Base-by-base conservation (phyloP, 2,329 filamentous ascomycete species). In the Geosmithia putterillii region DNA sequence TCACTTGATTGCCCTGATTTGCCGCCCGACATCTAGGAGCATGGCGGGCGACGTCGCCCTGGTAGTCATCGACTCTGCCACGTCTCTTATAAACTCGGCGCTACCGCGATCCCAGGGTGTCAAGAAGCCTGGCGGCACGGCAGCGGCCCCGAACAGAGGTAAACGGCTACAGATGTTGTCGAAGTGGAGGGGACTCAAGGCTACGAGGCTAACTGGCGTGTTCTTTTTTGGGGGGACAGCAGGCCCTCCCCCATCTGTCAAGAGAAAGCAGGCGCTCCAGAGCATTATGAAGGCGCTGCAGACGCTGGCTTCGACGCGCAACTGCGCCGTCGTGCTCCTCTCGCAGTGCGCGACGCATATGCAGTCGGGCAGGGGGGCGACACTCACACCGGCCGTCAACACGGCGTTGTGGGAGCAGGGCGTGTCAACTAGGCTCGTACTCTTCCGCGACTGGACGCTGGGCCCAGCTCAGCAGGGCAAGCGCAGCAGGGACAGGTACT, bases 261-360 rank as follows among this genome's bases (percentile, higher is more conserved):
- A 67, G 50, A 63, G 73, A 34, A 56, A 70, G 12, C 73, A 72
- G 54, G 69, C 67, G 43, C 61, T 81, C 7, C 74, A 80, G 52
- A 70, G 68, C 45, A 70, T 94, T 22, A 76, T 86, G 46, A 79
- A 75, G 45, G 76, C 81, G 4, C 63, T 95, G 10, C 76, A 82
- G 47, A 89, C 82, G 53, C 71, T 94, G 10, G 86, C 89, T 4
- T 79, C 82, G 10, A 74, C 81, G 23, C 74, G 77, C 49, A 74
- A 85, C 52, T 70, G 89, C 42, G 83, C 86, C 20, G 69, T 94
- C 37, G 67, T 95, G 3, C 59, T 92, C 18, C 71, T 88, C 41
- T 87, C 81, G 34, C 88, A 94, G 57, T 86, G 83, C 46, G 83
- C 81, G 37, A 94, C 86, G n/a, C 83, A 81, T 50, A 81, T 94